phyloP scores from a whole-genome alignment of 2,329 filamentous ascomycete species.

The Aspergillus nomiae region DNA sequence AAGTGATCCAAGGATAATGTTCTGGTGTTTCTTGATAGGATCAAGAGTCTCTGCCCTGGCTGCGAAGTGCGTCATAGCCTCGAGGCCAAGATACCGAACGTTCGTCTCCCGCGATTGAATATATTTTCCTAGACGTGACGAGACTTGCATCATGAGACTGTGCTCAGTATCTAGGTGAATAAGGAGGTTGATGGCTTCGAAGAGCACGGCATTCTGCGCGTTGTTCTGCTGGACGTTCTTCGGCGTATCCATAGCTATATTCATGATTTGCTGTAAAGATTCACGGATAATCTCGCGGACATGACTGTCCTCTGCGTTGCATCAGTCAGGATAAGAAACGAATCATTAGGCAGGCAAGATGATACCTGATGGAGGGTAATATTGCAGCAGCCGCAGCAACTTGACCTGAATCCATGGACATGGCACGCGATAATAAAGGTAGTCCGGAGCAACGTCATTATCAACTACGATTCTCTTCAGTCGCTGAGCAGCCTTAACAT shows the following conservation, averaged over 20 bases:
- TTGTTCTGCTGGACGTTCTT: constrained; percentile 99
- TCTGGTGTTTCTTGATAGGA: constrained; percentile 97
- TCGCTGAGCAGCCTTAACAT: constrained; percentile 87
- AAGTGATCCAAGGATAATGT: constrained; percentile 90
- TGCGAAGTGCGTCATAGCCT: constrained; percentile 97
- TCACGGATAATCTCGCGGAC: constrained; percentile 89
- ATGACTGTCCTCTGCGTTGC: constrained; percentile 76
- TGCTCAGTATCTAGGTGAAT: constrained; percentile 97
- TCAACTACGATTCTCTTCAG: constrained; percentile 90
- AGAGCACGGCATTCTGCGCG: constrained; percentile 94
- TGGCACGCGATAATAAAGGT: constrained; percentile 99
- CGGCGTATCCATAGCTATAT: constrained; percentile 86
- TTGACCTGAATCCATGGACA: constrained; percentile 99
- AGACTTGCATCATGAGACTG: constrained; percentile 94
- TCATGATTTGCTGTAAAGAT: constrained; percentile 86
- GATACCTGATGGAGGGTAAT: constrained; percentile 87
- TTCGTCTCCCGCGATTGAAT: constrained; percentile 97
- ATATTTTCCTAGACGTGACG: constrained; percentile 84
- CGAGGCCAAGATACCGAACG: constrained; percentile 89
- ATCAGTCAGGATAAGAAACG: constrained; percentile 8
- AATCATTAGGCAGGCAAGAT: constrained; percentile 7
- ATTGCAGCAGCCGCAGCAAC: constrained; percentile 85
- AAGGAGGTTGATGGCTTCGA: constrained; percentile 97
- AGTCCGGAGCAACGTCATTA: constrained; percentile 84
- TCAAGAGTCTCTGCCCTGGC: constrained; percentile 91